Base-by-base conservation (phyloP, 176 grass and related monocot species). In the Aegilops sharonensis region DNA sequence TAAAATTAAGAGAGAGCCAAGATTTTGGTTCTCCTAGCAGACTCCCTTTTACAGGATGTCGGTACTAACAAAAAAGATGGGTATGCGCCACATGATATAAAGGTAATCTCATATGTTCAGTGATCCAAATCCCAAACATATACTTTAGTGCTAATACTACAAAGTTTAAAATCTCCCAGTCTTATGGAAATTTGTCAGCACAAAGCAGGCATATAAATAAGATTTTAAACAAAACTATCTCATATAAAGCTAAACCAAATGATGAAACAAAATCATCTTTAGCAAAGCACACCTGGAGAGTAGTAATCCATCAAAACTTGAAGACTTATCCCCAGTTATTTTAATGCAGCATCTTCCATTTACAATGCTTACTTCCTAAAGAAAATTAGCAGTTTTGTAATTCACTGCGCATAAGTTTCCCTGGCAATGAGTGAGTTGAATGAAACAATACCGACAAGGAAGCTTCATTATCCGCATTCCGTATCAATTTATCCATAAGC, bases 261-360 rank as follows among this genome's bases (percentile, higher is more conserved):
- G 27, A 56, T 48, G 27, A 31, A 30, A 77, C 48, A 85, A 61
- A 88, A 77, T 15, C 8, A 30, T 76, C 11, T 52, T 43, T 32
- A 31, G 6, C 42, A 23, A 81, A 80, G 50, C 56, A 79, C n/a
- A 95, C 93, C 93, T 95, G 80, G 93, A 90, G 47, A 95, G 81
- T 43, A 95, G 83, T 85, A 92, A 67, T 77, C 93, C 93, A 48
- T 90, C 77, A 64, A 95, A 90, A 68, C 5, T 57, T 9, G 59
- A 77, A 42, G 81, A 88, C 14, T 86, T 80, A 76, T 85, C 72
- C 40, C 71, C 65, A 15, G 85, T 79, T 71, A 86, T 73, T 82
- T 87, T 90, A 36, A 95, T 81, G 66, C 93, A 95, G 84, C 90
- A 92, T 82, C 93, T 86, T 65, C 90, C 93, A 89, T 92, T 95